Evolutionary conservation across 164 flowering plant genomes (phyloP), one percentile per base, ranked within the genome.

Genomic region (Nymphaea colorata): DNA sequence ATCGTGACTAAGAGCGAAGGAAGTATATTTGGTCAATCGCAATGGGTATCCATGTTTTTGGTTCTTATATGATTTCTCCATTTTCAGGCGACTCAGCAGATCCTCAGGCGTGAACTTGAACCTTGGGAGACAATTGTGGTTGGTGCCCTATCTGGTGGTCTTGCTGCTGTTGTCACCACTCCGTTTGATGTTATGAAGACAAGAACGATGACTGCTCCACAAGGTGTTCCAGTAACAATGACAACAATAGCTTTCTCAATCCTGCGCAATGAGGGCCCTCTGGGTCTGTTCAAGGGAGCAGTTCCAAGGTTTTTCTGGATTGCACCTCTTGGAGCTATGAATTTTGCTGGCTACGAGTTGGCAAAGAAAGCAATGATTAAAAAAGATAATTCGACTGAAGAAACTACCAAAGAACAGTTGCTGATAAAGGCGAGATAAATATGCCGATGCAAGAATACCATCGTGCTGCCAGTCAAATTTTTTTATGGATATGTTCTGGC

Each of bases 101-200:
- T 88, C 43, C 64, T 92, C 65, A 79, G 82, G 18, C 85, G 99
- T 62, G 98, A 90, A 18, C 80, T 95, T 64, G 98, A 95, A 71
- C 88, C 99, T 3, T 95, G 98, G 98, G 99, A 95, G 69, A 85
- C 94, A 44, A 85, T 95, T 41, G 71, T 77, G 3, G 99, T 95
- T 14, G 99, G 99, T 61, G 98, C 94, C 41, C 44, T 95, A 69
- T 90, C 99, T 11, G 99, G 99, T 45, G 99, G 99, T 36, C 77
- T 92, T 59, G 85, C 99, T 68, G 96, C 99, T 66, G 96, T 95
- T 63, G 75, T 83, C 16, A 92, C 98, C 0, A 95, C 99, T 59
- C 99, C 99, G 3, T 92, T 95, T 67, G 99, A 95, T 74, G 99
- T 95, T 68, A 86, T 95, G 84, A 95, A 95, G 75, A 95, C 99